Percentiles rank a stretch among this genome's conserved stretches.
These are phyloP conservation scores for Cyberlindnera misumaiensis DNA, from an alignment of 805 yeast genomes.

Conservation along the genomic window DNA sequence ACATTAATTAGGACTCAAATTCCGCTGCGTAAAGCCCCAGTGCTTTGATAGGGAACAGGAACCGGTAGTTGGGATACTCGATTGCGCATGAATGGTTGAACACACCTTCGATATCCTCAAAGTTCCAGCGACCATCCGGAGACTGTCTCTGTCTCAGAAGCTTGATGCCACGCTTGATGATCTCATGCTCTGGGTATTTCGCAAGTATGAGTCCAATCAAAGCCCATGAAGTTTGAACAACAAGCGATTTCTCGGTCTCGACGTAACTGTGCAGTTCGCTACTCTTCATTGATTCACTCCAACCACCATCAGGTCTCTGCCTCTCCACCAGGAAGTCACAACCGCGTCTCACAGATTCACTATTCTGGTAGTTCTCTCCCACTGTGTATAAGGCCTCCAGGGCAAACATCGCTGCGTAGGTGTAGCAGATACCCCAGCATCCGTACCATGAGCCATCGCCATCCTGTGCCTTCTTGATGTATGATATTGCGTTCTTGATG, in stretches of 20 bases:
- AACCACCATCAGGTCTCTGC: slow-evolving; percentile 88
- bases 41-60: slow-evolving; percentile 87
- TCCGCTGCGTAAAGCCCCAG: slow-evolving; percentile 56
- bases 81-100: slow-evolving; percentile 92
- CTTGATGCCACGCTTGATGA: slow-evolving; percentile 56
- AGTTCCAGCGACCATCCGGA: slow-evolving; percentile 75
- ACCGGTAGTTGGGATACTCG: slow-evolving; percentile 92
- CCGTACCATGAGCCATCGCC: slow-evolving; percentile 97
- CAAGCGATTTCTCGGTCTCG: slow-evolving; percentile 51
- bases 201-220: slow-evolving; percentile 76
- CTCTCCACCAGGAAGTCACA: slow-evolving; percentile 77
- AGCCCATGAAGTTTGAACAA: slow-evolving; percentile 94
- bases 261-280: slow-evolving; percentile 78
- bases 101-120: slow-evolving; percentile 88
- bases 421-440: slow-evolving; percentile 94
- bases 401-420: slow-evolving; percentile 98
- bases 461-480: slow-evolving; percentile 61
- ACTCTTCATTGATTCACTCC: slow-evolving; percentile 94
- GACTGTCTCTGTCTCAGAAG: slow-evolving; percentile 62
- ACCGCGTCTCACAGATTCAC: slow-evolving; percentile 58
- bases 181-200: slow-evolving; percentile 61
- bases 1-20: slow-evolving; percentile 3
- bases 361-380: slow-evolving; percentile 54
- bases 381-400: slow-evolving; percentile 80
- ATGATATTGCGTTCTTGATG: slow-evolving; percentile 65